phyloP scores from a whole-genome alignment of 1,284 basidiomycete species.

The Tilletia indica region DNA sequence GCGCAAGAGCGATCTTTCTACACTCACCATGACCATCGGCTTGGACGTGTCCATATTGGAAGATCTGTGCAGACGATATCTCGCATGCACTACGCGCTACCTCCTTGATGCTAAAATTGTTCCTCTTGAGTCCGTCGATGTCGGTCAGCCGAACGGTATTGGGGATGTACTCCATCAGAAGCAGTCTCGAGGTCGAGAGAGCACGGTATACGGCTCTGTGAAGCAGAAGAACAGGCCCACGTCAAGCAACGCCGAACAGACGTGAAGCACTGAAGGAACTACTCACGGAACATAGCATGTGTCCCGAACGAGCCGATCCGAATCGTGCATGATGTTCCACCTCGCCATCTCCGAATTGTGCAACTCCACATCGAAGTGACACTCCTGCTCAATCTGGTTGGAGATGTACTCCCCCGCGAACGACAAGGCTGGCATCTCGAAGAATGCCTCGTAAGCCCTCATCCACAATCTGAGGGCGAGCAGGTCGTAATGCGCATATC shows the following conservation, averaged over 20 bases:
- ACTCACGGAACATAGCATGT: conserved; percentile 42
- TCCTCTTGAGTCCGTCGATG: conserved; percentile 32
- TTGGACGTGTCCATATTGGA: conserved; percentile 49
- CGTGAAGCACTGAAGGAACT: not conserved
- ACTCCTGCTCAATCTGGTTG: conserved; percentile 48
- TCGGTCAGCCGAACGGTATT: conserved; percentile 45
- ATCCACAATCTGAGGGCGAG: conserved; percentile 43
- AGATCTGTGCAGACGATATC: conserved; percentile 47
- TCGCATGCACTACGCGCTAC: conserved; percentile 43
- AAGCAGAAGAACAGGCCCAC: too few relatives aligned
- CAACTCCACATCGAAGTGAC: conserved; percentile 39
- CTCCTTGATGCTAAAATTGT: conserved; percentile 38
- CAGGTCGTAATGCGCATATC: conserved; percentile 46
- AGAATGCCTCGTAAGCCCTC: conserved; percentile 42
- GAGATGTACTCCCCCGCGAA: conserved; percentile 43
- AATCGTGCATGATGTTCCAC: conserved; percentile 36
- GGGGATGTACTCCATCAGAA: conserved; percentile 48
- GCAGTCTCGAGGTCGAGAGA: conserved; percentile 34
- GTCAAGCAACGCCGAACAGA: not conserved
- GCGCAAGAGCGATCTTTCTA: not conserved
- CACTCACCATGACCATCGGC: conserved; percentile 39
- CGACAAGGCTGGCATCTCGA: conserved; percentile 39
- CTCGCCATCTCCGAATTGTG: conserved; percentile 37
- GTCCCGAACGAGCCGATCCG: conserved; percentile 33
- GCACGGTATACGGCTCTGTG: conserved; percentile 29